A percentile compares a stretch with the other conserved stretches of the same genome.
These are phyloP conservation scores for Chytriomyces confervae DNA, from an alignment of 192 early-diverging fungal genomes.

Conservation along the genomic window DNA sequence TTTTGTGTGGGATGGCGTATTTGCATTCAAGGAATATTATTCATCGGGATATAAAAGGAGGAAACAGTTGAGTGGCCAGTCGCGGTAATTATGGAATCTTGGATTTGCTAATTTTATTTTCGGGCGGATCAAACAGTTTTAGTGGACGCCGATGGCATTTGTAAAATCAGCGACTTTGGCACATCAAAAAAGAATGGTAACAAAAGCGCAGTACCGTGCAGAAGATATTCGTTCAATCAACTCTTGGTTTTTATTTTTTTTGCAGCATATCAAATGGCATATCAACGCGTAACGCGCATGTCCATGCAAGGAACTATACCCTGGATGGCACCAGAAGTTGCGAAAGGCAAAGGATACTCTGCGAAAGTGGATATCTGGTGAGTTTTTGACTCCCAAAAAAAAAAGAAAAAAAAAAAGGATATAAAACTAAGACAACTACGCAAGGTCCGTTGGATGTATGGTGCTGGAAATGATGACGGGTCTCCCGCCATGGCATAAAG, in stretches of 20 bases:
- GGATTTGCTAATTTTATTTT: constrained; percentile 1
- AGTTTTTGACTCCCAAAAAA: not conserved
- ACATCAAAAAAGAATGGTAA: constrained; percentile 81
- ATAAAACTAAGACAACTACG: not conserved
- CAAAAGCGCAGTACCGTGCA: too few species aligned
- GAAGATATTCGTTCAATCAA: not conserved
- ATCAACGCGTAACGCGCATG: constrained; percentile 61
- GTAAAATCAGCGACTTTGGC: constrained; percentile 98
- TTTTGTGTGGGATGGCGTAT: constrained; percentile 83
- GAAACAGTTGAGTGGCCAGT: constrained; percentile 68
- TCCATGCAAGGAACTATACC: constrained; percentile 92
- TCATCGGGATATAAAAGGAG: constrained; percentile 91
- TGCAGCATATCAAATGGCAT: constrained; percentile 47
- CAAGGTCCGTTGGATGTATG: constrained; percentile 81
- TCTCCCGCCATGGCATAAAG: constrained; percentile 78
- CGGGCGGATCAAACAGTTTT: constrained; percentile 54
- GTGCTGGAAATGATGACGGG: constrained; percentile 97
- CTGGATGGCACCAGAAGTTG: constrained; percentile 98
- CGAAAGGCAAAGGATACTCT: constrained; percentile 76
- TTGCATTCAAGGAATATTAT: constrained; percentile 78
- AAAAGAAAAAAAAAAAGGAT: not conserved
- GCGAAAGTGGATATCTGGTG: constrained; percentile 96
- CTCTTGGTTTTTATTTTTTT: not conserved
- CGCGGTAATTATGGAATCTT: not conserved
- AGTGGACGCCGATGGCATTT: constrained; percentile 90